phyloP scores from a whole-genome alignment of 495 filamentous ascomycete genomes.

The Aspergillus coremiiformis region DNA sequence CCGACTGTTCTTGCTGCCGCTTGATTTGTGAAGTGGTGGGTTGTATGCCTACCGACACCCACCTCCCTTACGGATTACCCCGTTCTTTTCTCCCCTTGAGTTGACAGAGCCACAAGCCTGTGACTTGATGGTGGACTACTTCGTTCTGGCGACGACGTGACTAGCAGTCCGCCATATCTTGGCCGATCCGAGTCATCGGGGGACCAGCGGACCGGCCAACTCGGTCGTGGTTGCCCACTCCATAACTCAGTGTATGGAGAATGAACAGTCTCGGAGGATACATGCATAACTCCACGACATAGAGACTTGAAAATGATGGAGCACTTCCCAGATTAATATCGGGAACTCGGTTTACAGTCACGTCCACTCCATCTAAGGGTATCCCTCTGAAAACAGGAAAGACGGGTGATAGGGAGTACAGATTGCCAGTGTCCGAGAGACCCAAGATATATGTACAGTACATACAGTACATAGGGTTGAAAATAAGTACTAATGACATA shows the following conservation, averaged over 20 bases:
- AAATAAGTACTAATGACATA: too few relatives aligned
- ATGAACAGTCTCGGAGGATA: neutral
- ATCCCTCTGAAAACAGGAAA: neutral
- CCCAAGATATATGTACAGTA: too few relatives aligned
- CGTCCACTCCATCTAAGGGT: neutral
- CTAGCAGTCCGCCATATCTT: neutral
- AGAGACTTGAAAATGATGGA: neutral
- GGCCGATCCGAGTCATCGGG: neutral
- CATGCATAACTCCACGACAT: neutral
- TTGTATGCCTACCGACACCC: neutral
- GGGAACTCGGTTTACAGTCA: neutral
- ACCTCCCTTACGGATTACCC: neutral
- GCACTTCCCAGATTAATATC: neutral
- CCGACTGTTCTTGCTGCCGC: slow-evolving; percentile 31
- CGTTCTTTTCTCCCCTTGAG: neutral
- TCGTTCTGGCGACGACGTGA: neutral
- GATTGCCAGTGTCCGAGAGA: neutral
- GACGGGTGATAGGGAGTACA: neutral
- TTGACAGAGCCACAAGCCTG: neutral
- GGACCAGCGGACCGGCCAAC: slow-evolving; percentile 5
- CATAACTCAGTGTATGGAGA: neutral
- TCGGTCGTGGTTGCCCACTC: neutral
- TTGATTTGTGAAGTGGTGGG: slow-evolving; percentile 11
- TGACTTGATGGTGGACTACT: neutral
- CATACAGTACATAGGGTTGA: too few relatives aligned